Conservation (phyloP, 495 filamentous ascomycete species). For the Cercophora newfieldiana region DNA sequence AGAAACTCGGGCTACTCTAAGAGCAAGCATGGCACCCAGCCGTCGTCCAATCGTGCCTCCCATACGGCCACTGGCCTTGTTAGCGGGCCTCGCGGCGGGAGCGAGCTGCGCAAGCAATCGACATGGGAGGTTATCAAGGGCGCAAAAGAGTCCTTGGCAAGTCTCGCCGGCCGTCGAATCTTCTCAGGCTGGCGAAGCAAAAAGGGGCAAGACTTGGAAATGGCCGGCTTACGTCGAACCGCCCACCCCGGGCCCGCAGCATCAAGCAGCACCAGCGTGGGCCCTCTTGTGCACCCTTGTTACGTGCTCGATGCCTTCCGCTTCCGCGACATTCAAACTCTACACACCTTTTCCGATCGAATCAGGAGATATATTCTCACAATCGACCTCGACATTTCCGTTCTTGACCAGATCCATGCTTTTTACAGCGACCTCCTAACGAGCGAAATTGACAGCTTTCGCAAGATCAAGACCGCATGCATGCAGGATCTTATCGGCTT, state of each 20-base stretch:
- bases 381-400: conserved; percentile 34
- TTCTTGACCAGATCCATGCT: conserved; percentile 21
- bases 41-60: conserved; percentile 3
- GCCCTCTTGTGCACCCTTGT: neutral
- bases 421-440: conserved; percentile 5
- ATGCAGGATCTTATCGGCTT: conserved; percentile 13
- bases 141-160: neutral
- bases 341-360: conserved; percentile 41
- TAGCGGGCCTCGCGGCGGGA: neutral
- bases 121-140: conserved; percentile 1
- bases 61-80: neutral
- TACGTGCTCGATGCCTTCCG: conserved; percentile 27
- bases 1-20: no score
- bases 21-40: no score
- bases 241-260: neutral
- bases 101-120: neutral
- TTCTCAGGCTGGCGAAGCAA: no score
- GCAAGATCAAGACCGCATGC: conserved; percentile 1
- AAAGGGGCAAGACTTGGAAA: conserved; percentile 4
- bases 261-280: neutral
- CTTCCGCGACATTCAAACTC: conserved; percentile 36
- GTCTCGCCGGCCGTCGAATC: neutral
- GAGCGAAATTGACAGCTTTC: conserved; percentile 2
- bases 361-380: conserved; percentile 34
- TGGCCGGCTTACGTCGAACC: neutral